Evolutionary conservation across 1,284 basidiomycete genomes (phyloP).

Genomic region (Anthracocystis panici-leucophaei): DNA sequence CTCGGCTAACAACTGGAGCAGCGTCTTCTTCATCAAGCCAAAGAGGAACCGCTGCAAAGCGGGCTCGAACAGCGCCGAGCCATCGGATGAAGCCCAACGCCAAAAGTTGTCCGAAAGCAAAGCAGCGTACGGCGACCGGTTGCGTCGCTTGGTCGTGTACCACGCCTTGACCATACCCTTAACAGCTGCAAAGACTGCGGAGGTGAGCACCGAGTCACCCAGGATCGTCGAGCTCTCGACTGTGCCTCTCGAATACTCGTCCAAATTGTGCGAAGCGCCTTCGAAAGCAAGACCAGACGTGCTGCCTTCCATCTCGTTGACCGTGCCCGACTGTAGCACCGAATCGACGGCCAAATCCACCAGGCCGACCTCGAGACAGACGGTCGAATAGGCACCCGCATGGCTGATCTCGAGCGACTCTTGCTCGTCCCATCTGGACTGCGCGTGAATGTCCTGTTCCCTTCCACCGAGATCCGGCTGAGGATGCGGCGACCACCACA

Average conservation of each 20-base stretch:
- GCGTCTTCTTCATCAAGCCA: slow-evolving; percentile 96
- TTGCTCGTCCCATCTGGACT: slow-evolving; percentile 62
- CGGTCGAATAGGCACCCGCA: slow-evolving; percentile 90
- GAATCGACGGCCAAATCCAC: slow-evolving; percentile 94
- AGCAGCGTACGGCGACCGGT: slow-evolving; percentile 74
- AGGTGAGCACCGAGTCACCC: slow-evolving; percentile 92
- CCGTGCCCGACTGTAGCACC: slow-evolving; percentile 90
- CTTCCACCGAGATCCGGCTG: slow-evolving; percentile 93
- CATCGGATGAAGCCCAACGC: slow-evolving; percentile 91
- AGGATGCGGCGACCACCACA: slow-evolving; percentile 89
- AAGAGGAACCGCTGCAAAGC: slow-evolving; percentile 93
- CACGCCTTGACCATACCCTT: slow-evolving; percentile 90
- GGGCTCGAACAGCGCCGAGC: slow-evolving; percentile 89
- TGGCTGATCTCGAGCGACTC: slow-evolving; percentile 90
- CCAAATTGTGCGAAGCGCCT: slow-evolving; percentile 80
- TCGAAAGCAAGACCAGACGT: slow-evolving; percentile 84
- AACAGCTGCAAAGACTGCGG: slow-evolving; percentile 86
- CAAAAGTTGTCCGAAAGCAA: slow-evolving; percentile 86
- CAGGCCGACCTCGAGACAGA: slow-evolving; percentile 89
- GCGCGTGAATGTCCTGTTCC: slow-evolving; percentile 83
- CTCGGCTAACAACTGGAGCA: slow-evolving; percentile 95
- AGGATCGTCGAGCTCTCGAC: slow-evolving; percentile 77
- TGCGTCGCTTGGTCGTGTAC: slow-evolving; percentile 84
- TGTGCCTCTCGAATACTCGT: slow-evolving; percentile 83
- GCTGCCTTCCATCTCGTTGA: slow-evolving; percentile 96